phyloP scores from a whole-genome alignment of 176 grass and related monocot species.

The Eleusine coracana region DNA sequence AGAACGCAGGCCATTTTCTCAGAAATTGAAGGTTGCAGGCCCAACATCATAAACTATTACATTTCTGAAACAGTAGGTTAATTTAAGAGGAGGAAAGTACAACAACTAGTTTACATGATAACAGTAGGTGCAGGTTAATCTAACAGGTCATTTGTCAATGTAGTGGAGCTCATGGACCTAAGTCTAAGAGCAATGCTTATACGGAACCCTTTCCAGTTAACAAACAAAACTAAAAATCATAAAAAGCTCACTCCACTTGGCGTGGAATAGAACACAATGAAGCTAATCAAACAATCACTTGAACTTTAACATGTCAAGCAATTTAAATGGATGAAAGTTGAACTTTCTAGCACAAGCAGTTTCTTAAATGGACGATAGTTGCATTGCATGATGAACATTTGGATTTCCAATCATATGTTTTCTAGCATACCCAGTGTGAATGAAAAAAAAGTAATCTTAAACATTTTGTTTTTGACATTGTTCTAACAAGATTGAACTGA shows the following conservation, averaged over 20 bases:
- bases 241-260: background rate
- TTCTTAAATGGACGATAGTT: conserved; percentile 4
- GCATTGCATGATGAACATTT: conserved; percentile 22
- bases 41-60: conserved; percentile 19
- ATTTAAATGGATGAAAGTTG: no score
- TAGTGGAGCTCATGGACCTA: conserved; percentile 13
- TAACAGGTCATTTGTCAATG: conserved; percentile 18
- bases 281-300: conserved; percentile 20
- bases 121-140: background rate
- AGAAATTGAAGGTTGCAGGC: conserved; percentile 3
- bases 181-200: conserved; percentile 8
- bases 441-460: background rate
- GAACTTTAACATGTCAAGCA: conserved; percentile 2
- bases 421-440: no score
- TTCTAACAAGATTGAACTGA: conserved; percentile 28
- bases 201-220: conserved; percentile 9
- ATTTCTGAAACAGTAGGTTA: conserved; percentile 8
- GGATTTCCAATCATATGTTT: background rate
- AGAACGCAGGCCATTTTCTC: conserved; percentile 29
- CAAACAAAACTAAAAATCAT: conserved; percentile 23
- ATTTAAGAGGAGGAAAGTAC: no score
- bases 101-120: no score
- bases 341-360: background rate
- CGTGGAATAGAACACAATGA: background rate
- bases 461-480: background rate